Evolutionary conservation across 495 filamentous ascomycete genomes (phyloP).

Genomic region (Penicillium maclennaniae): DNA sequence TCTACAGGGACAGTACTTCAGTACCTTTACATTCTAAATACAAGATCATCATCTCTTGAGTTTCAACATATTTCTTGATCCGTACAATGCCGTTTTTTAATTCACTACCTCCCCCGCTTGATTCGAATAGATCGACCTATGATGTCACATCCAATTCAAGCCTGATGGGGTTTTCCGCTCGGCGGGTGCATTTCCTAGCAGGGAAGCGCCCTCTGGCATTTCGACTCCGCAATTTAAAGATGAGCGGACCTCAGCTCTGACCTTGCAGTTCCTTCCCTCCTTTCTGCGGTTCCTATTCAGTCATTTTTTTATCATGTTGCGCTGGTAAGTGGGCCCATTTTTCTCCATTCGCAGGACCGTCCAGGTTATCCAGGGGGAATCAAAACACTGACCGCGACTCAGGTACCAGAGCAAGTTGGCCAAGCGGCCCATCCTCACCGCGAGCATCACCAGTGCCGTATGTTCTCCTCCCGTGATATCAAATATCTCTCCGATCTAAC

Average conservation of each 20-base stretch:
- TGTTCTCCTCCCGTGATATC: constrained; percentile 12
- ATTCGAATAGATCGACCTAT: neutral
- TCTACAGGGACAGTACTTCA: constrained; percentile 1
- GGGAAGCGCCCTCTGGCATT: constrained; percentile 8
- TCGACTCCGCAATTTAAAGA: constrained; percentile 31
- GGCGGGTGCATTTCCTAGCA: constrained; percentile 22
- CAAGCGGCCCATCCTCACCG: constrained; percentile 78
- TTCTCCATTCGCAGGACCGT: neutral
- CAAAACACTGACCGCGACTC: constrained; percentile 11
- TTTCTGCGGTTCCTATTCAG: neutral
- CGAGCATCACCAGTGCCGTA: constrained; percentile 79
- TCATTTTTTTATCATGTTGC: constrained; percentile 31
- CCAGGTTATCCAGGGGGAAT: neutral
- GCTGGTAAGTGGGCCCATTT: constrained; percentile 29
- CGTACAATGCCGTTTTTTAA: no score
- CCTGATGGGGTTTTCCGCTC: constrained; percentile 5
- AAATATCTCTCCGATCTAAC: neutral
- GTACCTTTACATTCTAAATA: no score
- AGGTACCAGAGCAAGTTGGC: constrained; percentile 90
- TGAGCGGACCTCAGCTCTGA: constrained; percentile 5
- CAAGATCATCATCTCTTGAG: no score
- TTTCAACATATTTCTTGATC: no score
- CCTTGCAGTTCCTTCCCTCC: neutral
- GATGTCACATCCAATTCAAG: neutral
- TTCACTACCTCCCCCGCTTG: no score